Evolutionary conservation across 2,329 filamentous ascomycete genomes (phyloP).

Genomic region (Thermomyces lanuginosus): DNA sequence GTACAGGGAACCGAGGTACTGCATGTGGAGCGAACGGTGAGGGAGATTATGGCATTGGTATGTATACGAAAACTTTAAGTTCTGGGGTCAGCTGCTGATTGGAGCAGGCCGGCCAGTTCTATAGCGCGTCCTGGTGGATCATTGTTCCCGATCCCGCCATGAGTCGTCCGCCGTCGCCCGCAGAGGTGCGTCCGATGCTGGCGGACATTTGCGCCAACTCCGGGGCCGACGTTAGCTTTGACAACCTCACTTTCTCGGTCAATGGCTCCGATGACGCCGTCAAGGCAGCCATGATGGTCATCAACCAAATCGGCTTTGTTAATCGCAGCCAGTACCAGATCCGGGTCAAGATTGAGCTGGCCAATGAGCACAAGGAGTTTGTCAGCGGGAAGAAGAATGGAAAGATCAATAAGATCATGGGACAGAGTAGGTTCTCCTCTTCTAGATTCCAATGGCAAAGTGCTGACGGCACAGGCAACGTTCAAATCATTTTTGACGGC

Average conservation of each 20-base stretch:
- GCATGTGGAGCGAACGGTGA: slow-evolving; percentile 84
- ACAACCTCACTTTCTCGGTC: slow-evolving; percentile 84
- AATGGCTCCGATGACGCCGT: slow-evolving; percentile 93
- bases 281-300: slow-evolving; percentile 84
- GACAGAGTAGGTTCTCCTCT: slow-evolving; percentile 65
- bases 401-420: slow-evolving; percentile 99
- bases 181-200: slow-evolving; percentile 75
- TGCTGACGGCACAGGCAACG: slow-evolving; percentile 59
- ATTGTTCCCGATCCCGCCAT: slow-evolving; percentile 55
- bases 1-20: slow-evolving; percentile 88
- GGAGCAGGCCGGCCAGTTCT: slow-evolving; percentile 77
- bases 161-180: slow-evolving; percentile 41
- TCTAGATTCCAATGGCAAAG: no score
- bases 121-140: slow-evolving; percentile 92
- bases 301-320: slow-evolving; percentile 81
- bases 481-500: slow-evolving; percentile 96
- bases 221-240: slow-evolving; percentile 84
- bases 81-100: slow-evolving; percentile 11
- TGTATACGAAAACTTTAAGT: no score
- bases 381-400: slow-evolving; percentile 99
- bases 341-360: slow-evolving; percentile 93
- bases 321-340: slow-evolving; percentile 80
- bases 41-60: slow-evolving; percentile 89
- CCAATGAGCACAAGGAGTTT: slow-evolving; percentile 98
- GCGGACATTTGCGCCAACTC: slow-evolving; percentile 93